Base-by-base conservation (phyloP, 176 grass and related monocot species). In the Saccharum officinarum region DNA sequence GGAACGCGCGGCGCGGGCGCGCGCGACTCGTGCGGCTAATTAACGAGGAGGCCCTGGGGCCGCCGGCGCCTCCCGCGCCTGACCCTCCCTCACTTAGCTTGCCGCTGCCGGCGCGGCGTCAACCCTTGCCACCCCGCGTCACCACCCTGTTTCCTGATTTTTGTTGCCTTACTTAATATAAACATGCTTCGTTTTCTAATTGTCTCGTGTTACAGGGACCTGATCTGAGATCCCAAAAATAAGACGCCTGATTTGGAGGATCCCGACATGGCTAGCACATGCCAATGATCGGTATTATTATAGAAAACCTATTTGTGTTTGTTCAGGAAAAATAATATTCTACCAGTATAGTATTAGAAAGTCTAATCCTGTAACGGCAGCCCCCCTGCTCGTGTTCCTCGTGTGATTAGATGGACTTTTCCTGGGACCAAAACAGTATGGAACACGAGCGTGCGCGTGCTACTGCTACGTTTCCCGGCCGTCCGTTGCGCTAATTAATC, bases 1-100 rank as follows among this genome's bases (percentile, higher is more conserved):
- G 79, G 84, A 79, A 62, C 80, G 80, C 59, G 72, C 71, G 63
- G 78, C 10, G 62, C 61, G 62, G 42, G 49, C 73, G 62, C 62
- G 22, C 46, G 80, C n/a, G 69, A 18, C 76, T 52, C 41, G 22
- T 86, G 52, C 52, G 62, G 49, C 38, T 52, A 73, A 73, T 81
- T 76, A 63, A 70, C 77, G 37, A 52, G 49, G 28, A 28, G 1
- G 60, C 18, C 54, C 54, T 55, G 49, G 5, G 49, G 16, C n/a
- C 2, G 42, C 10, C 9, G 41, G 42, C 42, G 40, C 5, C 28
- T 60, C 52, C 46, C 45, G 30, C 70, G 16, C 57, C 28, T 34
- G 59, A 25, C 40, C 30, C 30, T 26, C 42, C 42, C 46, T 38
- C 33, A 25, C 0, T 71, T 45, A 5, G 11, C 44, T 40, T 30